Conservation (phyloP, 768 basidiomycete species). For the Lentinula boryana region DNA sequence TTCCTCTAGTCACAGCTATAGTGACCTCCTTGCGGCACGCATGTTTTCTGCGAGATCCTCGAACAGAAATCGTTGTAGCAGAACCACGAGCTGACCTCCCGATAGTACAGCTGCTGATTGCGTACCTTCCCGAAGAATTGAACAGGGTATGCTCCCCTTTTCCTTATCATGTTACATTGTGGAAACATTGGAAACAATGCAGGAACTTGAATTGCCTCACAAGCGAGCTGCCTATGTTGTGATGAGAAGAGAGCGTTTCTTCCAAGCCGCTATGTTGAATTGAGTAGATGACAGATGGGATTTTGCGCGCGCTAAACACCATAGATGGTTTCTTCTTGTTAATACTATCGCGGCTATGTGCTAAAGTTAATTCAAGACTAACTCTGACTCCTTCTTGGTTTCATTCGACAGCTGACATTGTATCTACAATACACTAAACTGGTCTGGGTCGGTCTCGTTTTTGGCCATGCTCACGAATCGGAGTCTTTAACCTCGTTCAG, state of each 20-base stretch:
- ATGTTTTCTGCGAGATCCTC: slow-evolving; percentile 35
- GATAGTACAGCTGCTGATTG: slow-evolving; percentile 8
- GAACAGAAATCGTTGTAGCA: slow-evolving; percentile 33
- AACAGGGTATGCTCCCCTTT: slow-evolving; percentile 3
- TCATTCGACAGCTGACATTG: no score
- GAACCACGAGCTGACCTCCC: slow-evolving; percentile 29
- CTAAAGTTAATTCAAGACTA: no score
- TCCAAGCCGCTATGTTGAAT: slow-evolving; percentile 10
- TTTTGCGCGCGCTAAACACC: no score
- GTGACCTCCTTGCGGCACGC: slow-evolving; percentile 33
- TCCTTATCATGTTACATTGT: no score
- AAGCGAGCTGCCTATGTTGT: slow-evolving; percentile 7
- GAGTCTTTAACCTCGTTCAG: slow-evolving; percentile 2
- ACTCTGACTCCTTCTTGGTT: no score
- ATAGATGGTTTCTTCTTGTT: no score
- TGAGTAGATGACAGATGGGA: neutral
- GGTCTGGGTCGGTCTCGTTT: no score
- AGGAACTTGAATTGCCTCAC: slow-evolving; percentile 10
- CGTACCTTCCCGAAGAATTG: slow-evolving; percentile 9
- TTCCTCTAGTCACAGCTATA: slow-evolving; percentile 21
- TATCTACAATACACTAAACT: no score
- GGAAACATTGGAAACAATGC: neutral
- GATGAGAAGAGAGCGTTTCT: slow-evolving; percentile 8
- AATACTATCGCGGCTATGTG: no score
- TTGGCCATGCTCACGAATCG: neutral